Conservation (phyloP, 768 basidiomycete genomes). For the Collybiopsis luxurians region DNA sequence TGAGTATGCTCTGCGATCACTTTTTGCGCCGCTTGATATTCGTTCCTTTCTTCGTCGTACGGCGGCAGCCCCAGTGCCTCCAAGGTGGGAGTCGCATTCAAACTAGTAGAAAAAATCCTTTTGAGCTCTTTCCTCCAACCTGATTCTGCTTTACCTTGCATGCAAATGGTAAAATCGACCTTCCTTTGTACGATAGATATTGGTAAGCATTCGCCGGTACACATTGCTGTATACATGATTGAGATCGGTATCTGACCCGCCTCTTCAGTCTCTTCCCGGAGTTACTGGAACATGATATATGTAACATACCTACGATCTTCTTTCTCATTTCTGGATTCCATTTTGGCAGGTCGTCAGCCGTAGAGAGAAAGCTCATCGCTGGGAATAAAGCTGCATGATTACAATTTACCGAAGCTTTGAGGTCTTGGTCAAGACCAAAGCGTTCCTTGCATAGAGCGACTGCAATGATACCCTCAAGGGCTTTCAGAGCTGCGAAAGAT, state of each 20-base stretch:
- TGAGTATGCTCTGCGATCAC: not conserved
- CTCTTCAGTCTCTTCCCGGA: not conserved
- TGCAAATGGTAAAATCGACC: slow-evolving; percentile 1
- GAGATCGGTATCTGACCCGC: not conserved
- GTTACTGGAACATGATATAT: not conserved
- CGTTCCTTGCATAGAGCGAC: not conserved
- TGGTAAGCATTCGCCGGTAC: slow-evolving; percentile 6
- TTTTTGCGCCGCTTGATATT: not conserved
- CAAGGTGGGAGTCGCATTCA: slow-evolving; percentile 1
- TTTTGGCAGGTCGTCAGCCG: slow-evolving; percentile 1
- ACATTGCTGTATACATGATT: slow-evolving; percentile 6
- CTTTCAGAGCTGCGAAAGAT: slow-evolving; percentile 8
- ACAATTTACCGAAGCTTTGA: not conserved
- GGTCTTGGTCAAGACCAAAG: not conserved
- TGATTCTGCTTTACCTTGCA: not conserved
- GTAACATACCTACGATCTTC: not conserved
- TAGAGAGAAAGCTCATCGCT: slow-evolving; percentile 5
- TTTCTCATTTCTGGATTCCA: slow-evolving; percentile 5
- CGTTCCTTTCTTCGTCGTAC: slow-evolving; percentile 1
- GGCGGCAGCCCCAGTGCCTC: not conserved
- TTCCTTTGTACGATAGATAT: slow-evolving; percentile 5
- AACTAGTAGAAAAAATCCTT: not conserved
- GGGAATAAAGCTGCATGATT: slow-evolving; percentile 5
- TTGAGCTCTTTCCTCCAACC: not conserved
- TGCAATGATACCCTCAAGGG: not conserved